Evolutionary conservation across 352 stramenopile species (phyloP), one percentile per base, ranked within the genome.

Genomic region (Blastocystis sp.): DNA sequence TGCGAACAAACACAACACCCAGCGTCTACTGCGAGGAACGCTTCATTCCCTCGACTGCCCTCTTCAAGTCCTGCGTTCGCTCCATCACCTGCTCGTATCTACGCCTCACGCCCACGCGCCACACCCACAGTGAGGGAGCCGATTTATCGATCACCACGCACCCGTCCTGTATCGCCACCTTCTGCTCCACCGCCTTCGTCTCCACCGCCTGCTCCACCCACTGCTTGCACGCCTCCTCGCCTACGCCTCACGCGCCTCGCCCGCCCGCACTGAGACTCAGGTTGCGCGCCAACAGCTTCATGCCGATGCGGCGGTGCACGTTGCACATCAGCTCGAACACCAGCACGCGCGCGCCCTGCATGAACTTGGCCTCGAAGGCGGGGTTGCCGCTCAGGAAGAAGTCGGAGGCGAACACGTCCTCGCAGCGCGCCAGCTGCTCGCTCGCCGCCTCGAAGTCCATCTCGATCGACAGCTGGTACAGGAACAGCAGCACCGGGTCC

Each of bases 71-170:
- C 28, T 34, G 28, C 28, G 28, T 34, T 34, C 28, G 28, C 53
- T 43, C 65, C 65, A 76, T 76, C 34, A 76, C 65, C n/a, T 76
- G 65, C 43, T 76, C 65, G n/a, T 76, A 69, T 69, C 62, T 69
- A 69, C 62, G 17, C 7, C 34, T 23, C 17, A 69, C 34, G 10
- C 21, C 7, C 62, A n/a, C 62, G n/a, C 62, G 0, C 21, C 34
- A 28, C 28, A 41, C 62, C 34, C 34, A 76, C 65, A 76, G 9
- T 11, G 65, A 76, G n/a, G 65, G 23, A 76, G 11, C 34, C 43
- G 65, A 4, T 41, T 76, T 76, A 9, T n/a, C 9, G 9, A 76
- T 76, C 43, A n/a, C 52, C 65, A 76, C 65, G n/a, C 19, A 76
- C 0, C 38, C 65, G 9, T 52, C 43, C n/a, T 28, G 23, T 19